Conservation (phyloP, 2,329 filamentous ascomycete species). For the Penicillium occitanis region DNA sequence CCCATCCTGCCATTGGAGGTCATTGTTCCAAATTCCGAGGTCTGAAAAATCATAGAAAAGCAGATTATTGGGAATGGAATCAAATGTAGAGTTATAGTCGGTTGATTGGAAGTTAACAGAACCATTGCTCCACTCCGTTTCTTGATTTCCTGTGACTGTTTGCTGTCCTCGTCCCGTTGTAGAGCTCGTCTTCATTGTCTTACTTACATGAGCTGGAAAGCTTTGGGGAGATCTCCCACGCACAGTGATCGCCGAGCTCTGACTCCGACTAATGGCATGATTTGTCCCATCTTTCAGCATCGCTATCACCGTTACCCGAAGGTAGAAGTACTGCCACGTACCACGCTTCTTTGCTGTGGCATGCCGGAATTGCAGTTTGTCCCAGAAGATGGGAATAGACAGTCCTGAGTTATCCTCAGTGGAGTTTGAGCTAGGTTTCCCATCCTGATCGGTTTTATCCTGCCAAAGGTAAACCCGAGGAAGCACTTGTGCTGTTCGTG, state of each 20-base stretch:
- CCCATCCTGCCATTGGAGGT: conserved; percentile 14
- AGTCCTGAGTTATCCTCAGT: neutral
- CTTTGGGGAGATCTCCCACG: conserved; percentile 20
- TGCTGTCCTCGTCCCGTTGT: neutral
- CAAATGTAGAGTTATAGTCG: conserved; percentile 8
- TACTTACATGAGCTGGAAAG: conserved; percentile 12
- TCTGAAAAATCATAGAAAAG: conserved; percentile 20
- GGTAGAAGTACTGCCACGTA: conserved; percentile 21
- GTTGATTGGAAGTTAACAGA: neutral
- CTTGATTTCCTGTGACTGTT: neutral
- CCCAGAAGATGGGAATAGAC: conserved; percentile 10
- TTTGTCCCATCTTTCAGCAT: conserved; percentile 16
- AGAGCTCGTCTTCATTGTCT: neutral
- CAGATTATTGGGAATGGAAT: neutral
- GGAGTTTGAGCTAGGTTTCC: neutral
- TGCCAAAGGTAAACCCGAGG: conserved; percentile 7
- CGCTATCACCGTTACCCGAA: conserved; percentile 16
- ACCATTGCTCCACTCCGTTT: conserved; percentile 1
- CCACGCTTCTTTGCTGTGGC: conserved; percentile 20
- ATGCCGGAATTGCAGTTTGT: conserved; percentile 21
- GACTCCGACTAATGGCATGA: conserved; percentile 1
- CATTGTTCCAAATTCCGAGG: conserved; percentile 9
- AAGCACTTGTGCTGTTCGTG: neutral
- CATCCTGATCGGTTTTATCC: neutral
- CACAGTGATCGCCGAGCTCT: conserved; percentile 18